phyloP scores from a whole-genome alignment of 1,139 yeast genomes.

The Blastobotrys raffinosifermentans region DNA sequence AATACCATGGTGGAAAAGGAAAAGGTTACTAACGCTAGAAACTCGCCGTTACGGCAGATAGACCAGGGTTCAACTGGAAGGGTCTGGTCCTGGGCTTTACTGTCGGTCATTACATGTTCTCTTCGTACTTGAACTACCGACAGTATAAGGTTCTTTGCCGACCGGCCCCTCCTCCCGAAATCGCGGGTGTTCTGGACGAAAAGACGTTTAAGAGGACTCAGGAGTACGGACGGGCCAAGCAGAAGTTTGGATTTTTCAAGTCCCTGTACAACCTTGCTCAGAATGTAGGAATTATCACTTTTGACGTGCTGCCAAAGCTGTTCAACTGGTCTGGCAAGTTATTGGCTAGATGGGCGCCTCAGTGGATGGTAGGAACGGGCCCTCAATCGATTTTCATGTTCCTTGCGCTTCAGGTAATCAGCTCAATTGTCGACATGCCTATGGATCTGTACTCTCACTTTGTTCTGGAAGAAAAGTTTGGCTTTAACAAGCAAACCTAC shows the following conservation, averaged over 20 bases:
- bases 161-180: constrained; percentile 53
- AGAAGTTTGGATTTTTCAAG: constrained; percentile 58
- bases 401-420: constrained; percentile 42
- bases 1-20: neutral
- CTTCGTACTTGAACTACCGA: constrained; percentile 65
- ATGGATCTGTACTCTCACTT: constrained; percentile 69
- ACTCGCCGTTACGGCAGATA: constrained; percentile 42
- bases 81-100: constrained; percentile 66
- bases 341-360: constrained; percentile 33
- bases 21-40: constrained; percentile 13
- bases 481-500: constrained; percentile 81
- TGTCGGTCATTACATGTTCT: constrained; percentile 68
- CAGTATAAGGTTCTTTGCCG: constrained; percentile 65
- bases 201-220: constrained; percentile 77
- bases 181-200: constrained; percentile 51
- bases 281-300: constrained; percentile 53
- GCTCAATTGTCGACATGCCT: constrained; percentile 58
- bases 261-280: constrained; percentile 49
- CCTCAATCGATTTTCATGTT: constrained; percentile 61
- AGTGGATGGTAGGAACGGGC: constrained; percentile 29
- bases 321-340: constrained; percentile 53
- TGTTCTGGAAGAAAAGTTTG: constrained; percentile 85
- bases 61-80: constrained; percentile 72
- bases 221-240: constrained; percentile 75
- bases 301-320: constrained; percentile 59